A percentile compares a stretch with the other conserved stretches of the same genome.
phyloP scores from a whole-genome alignment of 2,329 filamentous ascomycete species.

The Cladosporium sp. region DNA sequence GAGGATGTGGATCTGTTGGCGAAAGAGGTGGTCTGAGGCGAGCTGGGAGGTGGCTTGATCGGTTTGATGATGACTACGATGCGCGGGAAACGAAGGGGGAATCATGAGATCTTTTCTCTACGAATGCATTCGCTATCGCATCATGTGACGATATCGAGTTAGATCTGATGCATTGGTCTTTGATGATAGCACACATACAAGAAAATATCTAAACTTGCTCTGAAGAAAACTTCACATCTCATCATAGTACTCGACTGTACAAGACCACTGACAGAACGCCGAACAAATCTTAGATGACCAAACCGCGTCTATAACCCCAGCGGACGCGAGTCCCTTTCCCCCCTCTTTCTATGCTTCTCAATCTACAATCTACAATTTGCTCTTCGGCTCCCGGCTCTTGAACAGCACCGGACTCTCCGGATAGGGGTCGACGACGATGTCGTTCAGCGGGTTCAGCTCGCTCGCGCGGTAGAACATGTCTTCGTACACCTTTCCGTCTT shows the following conservation, averaged over 20 bases:
- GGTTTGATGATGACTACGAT: too few relatives aligned
- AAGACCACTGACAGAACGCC: neutral
- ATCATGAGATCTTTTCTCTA: too few relatives aligned
- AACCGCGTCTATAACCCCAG: too few relatives aligned
- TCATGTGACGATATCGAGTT: too few relatives aligned
- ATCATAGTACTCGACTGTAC: too few relatives aligned
- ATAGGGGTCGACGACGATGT: conserved; percentile 65
- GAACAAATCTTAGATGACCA: neutral
- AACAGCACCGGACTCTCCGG: conserved; percentile 57
- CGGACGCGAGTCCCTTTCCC: neutral
- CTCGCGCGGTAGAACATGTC: conserved; percentile 68
- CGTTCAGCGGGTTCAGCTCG: conserved; percentile 67
- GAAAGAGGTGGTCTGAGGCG: neutral
- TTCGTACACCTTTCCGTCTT: conserved; percentile 70
- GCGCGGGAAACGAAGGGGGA: too few relatives aligned
- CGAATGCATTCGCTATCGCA: too few relatives aligned
- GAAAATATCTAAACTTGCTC: too few relatives aligned
- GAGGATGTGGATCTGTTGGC: conserved; percentile 56
- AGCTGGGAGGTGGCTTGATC: too few relatives aligned
- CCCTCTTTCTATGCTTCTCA: neutral
- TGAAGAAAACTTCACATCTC: too few relatives aligned
- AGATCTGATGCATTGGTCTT: too few relatives aligned
- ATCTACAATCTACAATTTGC: conserved; percentile 27
- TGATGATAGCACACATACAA: too few relatives aligned
- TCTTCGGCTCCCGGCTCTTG: conserved; percentile 49